A percentile compares a stretch with the other conserved stretches of the same genome.
Evolutionary conservation across 2,329 filamentous ascomycete genomes (phyloP).

Genomic region (Macrophomina pseudophaseolina): DNA sequence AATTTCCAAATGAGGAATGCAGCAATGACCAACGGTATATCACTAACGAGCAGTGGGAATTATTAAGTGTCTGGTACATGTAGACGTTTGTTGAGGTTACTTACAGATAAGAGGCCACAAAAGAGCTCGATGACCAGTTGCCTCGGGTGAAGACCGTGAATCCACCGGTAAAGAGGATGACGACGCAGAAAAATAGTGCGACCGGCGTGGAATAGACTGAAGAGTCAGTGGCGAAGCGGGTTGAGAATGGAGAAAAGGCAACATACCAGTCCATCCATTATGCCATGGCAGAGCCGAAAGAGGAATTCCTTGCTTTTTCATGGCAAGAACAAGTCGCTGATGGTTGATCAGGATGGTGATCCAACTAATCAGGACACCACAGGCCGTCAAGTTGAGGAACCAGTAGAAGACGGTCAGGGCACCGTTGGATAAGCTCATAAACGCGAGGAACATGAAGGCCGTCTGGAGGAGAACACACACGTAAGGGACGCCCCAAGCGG

Average conservation of each 20-base stretch:
- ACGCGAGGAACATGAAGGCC: conserved; percentile 71
- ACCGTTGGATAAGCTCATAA: conserved; percentile 71
- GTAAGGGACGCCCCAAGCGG: conserved; percentile 69
- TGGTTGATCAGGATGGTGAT: conserved; percentile 56
- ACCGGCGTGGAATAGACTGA: conserved; percentile 37
- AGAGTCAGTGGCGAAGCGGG: conserved; percentile 52
- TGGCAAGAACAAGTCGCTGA: conserved; percentile 54
- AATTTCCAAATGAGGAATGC: conserved; percentile 21
- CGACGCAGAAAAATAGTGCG: conserved; percentile 37
- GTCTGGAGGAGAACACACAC: conserved; percentile 73
- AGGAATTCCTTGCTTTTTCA: conserved; percentile 52
- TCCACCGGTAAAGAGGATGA: conserved; percentile 37
- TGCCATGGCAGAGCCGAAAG: conserved; percentile 46
- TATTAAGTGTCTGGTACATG: too few species aligned
- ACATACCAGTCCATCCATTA: conserved; percentile 57
- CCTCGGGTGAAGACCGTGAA: conserved; percentile 36
- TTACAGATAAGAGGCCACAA: conserved; percentile 41
- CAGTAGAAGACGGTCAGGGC: conserved; percentile 70
- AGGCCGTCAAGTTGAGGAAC: conserved; percentile 66
- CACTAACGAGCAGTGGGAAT: background rate
- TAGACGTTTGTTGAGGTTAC: background rate
- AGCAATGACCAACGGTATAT: conserved; percentile 17
- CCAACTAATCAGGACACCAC: conserved; percentile 62
- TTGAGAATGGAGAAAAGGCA: conserved; percentile 70
- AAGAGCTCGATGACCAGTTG: conserved; percentile 36